phyloP scores from a whole-genome alignment of 192 early-diverging fungal species.

The Rhizophagus sp. region DNA sequence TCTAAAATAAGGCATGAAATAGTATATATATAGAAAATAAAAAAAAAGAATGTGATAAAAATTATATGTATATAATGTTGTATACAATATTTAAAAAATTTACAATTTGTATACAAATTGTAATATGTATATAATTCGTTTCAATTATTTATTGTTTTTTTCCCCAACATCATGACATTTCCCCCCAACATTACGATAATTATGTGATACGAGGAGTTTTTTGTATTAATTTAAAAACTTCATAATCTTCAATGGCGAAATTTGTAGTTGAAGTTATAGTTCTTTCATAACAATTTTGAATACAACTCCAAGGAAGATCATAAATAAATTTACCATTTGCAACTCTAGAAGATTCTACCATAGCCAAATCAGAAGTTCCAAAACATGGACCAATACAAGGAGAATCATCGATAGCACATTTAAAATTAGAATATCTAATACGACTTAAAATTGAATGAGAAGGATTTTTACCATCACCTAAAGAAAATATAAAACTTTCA shows the following conservation, averaged over 20 bases:
- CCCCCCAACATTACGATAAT: too few species aligned
- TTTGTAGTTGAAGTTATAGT: not conserved
- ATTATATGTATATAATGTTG: too few species aligned
- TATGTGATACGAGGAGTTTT: not conserved
- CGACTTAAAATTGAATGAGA: not conserved
- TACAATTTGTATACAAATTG: too few species aligned
- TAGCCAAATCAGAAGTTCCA: not conserved
- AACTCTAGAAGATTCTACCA: not conserved
- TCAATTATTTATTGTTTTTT: too few species aligned
- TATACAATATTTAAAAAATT: too few species aligned
- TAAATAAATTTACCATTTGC: not conserved
- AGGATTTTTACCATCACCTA: conserved; percentile 7
- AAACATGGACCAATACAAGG: conserved; percentile 3
- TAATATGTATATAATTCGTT: too few species aligned
- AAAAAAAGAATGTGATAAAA: too few species aligned
- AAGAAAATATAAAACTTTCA: conserved; percentile 22
- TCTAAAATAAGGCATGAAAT: too few species aligned
- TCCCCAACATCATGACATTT: too few species aligned
- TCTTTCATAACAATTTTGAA: not conserved
- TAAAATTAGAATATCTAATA: not conserved
- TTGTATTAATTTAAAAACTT: not conserved
- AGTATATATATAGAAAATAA: too few species aligned
- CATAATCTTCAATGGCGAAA: conserved; percentile 2
- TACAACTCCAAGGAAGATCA: conserved; percentile 3
- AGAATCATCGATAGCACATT: not conserved